Conservation (phyloP, 371 early-diverging fungal species). For the Mucor mucedo region DNA sequence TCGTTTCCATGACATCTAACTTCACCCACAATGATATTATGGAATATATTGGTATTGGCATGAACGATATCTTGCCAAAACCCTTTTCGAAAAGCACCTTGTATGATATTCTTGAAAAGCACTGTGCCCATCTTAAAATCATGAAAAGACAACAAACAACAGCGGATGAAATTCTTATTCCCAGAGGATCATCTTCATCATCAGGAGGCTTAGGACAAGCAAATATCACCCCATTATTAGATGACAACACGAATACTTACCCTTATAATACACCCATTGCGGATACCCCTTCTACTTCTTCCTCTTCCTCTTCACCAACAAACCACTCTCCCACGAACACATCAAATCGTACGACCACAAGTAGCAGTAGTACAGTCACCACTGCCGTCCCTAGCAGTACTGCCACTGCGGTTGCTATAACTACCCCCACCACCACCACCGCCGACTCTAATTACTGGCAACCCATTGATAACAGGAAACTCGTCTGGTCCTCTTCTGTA, state of each 20-base stretch:
- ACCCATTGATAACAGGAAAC: conserved; percentile 12
- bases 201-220: not conserved
- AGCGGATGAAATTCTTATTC: conserved; percentile 8
- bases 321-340: conserved; percentile 2
- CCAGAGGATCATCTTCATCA: not conserved
- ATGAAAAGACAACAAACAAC: conserved; percentile 20
- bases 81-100: conserved; percentile 70
- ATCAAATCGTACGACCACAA: no score
- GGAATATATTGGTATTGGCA: conserved; percentile 76
- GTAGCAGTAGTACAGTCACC: not conserved
- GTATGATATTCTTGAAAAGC: conserved; percentile 62
- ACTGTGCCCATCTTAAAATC: conserved; percentile 62
- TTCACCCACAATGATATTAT: conserved; percentile 69
- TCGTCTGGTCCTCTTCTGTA: conserved; percentile 24
- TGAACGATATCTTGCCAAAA: conserved; percentile 84
- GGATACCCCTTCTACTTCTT: conserved; percentile 18
- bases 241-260: not conserved
- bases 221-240: conserved; percentile 7
- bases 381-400: not conserved
- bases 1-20: conserved; percentile 83
- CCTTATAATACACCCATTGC: conserved; percentile 3
- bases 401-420: not conserved
- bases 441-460: conserved; percentile 19
- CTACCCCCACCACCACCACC: not conserved
- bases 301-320: conserved; percentile 8